Conservation (phyloP, 1,284 basidiomycete genomes). For the Puccinia triticina region DNA sequence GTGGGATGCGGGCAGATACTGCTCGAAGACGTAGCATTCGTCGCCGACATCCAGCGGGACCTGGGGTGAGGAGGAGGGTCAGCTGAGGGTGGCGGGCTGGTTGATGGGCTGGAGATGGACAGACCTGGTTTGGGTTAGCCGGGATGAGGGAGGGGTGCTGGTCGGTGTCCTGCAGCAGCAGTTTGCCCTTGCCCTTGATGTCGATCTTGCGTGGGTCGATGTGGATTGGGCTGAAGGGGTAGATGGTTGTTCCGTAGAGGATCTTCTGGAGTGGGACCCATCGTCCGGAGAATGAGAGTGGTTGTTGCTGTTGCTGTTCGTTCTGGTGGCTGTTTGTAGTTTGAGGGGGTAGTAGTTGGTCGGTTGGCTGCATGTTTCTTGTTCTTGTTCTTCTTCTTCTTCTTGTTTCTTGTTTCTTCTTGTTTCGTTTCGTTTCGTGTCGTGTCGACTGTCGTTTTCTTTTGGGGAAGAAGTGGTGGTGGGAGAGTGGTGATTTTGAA, state of each 20-base stretch:
- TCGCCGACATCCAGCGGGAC: conserved; percentile 72
- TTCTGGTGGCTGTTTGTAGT: background rate
- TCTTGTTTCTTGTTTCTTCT: no score
- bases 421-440: no score
- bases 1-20: conserved; percentile 65
- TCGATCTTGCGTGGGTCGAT: conserved; percentile 27
- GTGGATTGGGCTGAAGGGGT: conserved; percentile 39
- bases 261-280: conserved; percentile 48
- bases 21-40: conserved; percentile 94
- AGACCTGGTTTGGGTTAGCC: conserved; percentile 48
- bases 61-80: conserved; percentile 54
- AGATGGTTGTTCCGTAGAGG: conserved; percentile 43
- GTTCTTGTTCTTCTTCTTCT: background rate
- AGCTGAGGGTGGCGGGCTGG: no score
- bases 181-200: conserved; percentile 38
- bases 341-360: background rate
- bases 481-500: no score
- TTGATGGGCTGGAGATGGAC: background rate
- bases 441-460: no score
- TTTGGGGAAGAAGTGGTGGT: background rate
- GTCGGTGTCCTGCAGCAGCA: background rate
- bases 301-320: background rate
- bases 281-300: conserved; percentile 37
- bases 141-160: conserved; percentile 26
- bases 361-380: no score